phyloP scores from a whole-genome alignment of 2,329 filamentous ascomycete species.

The Basipetospora sp. region DNA sequence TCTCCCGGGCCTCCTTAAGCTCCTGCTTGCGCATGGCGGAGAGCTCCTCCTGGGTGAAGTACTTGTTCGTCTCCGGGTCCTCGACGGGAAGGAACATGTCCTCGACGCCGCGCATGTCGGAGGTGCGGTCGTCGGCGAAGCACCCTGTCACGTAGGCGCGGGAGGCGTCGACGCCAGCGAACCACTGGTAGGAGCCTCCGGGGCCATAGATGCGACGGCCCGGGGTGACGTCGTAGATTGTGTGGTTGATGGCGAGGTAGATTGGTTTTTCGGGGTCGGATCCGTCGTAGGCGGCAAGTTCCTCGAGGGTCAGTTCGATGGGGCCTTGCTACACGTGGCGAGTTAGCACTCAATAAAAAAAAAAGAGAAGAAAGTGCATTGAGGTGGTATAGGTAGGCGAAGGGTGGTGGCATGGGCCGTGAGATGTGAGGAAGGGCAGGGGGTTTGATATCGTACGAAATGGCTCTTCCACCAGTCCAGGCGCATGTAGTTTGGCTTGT shows the following conservation, averaged over 20 bases:
- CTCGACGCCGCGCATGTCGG: constrained; percentile 77
- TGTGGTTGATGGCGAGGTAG: constrained; percentile 80
- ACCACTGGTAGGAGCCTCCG: constrained; percentile 73
- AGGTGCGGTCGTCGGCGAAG: constrained; percentile 70
- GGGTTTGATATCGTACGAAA: constrained; percentile 34
- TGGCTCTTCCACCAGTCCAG: constrained; percentile 43
- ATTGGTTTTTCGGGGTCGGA: constrained; percentile 59
- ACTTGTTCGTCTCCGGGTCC: constrained; percentile 44
- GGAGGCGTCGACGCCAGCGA: constrained; percentile 73
- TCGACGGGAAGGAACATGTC: constrained; percentile 62
- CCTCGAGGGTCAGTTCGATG: constrained; percentile 54
- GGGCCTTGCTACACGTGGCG: constrained; percentile 34
- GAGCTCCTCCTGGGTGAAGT: constrained; percentile 41
- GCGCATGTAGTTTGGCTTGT: constrained; percentile 48
- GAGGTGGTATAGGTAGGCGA: not conserved
- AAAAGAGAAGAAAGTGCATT: not conserved
- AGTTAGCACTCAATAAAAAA: too few species aligned
- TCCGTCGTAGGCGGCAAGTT: constrained; percentile 68
- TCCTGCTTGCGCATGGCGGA: constrained; percentile 45
- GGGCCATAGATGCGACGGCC: constrained; percentile 61
- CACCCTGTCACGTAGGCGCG: constrained; percentile 87
- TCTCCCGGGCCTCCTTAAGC: constrained; percentile 44
- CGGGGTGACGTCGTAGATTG: constrained; percentile 68
- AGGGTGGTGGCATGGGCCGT: not conserved
- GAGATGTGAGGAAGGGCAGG: not conserved